phyloP scores from a whole-genome alignment of 2,329 filamentous ascomycete species.

The Diaporthe humulicola region DNA sequence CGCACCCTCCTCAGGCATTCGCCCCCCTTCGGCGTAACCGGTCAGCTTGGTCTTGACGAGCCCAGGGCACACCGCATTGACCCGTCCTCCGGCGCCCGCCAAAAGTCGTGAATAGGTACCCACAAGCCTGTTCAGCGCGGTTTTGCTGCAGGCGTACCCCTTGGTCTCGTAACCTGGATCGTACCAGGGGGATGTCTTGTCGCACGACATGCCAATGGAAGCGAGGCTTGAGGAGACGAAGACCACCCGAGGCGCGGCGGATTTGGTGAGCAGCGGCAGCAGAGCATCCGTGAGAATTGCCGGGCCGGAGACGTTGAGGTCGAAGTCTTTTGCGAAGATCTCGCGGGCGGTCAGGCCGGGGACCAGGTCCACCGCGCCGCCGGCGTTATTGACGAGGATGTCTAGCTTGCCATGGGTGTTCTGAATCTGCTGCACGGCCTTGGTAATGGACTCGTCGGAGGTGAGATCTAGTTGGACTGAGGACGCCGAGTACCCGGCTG shows the following conservation, averaged over 20 bases:
- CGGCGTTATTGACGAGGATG: slow-evolving; percentile 54
- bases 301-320: slow-evolving; percentile 53
- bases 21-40: not conserved
- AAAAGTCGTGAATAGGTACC: slow-evolving; percentile 51
- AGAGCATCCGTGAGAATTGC: slow-evolving; percentile 47
- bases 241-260: slow-evolving; percentile 51
- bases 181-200: slow-evolving; percentile 47
- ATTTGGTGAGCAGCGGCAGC: slow-evolving; percentile 47
- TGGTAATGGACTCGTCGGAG: slow-evolving; percentile 46
- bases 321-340: slow-evolving; percentile 52
- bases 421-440: slow-evolving; percentile 43
- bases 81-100: slow-evolving; percentile 47
- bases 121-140: slow-evolving; percentile 57
- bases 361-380: slow-evolving; percentile 38
- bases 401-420: slow-evolving; percentile 48
- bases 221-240: slow-evolving; percentile 55
- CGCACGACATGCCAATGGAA: slow-evolving; percentile 46
- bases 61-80: slow-evolving; percentile 55
- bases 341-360: slow-evolving; percentile 46
- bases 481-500: slow-evolving; percentile 44
- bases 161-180: slow-evolving; percentile 45
- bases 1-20: not conserved
- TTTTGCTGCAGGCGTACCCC: slow-evolving; percentile 56
- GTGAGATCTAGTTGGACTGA: slow-evolving; percentile 46
- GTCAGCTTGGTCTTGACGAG: slow-evolving; percentile 43